Conservation (phyloP, 2,329 filamentous ascomycete species). For the Xylaria sp. region DNA sequence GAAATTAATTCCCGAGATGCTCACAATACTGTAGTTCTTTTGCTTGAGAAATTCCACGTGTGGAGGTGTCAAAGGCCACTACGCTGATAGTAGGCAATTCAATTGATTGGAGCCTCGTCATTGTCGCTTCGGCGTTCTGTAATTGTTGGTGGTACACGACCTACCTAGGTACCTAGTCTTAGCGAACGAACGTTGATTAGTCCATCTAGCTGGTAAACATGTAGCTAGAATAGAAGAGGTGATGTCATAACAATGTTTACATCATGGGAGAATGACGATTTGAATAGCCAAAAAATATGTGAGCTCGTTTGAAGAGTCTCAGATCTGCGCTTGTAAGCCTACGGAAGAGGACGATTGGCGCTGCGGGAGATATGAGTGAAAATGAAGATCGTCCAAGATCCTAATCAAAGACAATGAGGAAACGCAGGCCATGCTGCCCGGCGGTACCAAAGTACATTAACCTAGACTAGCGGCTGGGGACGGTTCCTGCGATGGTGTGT, state of each 20-base stretch:
- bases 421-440: background rate
- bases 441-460: too few species aligned
- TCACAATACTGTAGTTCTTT: background rate
- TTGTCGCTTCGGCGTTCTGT: background rate
- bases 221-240: background rate
- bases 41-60: too few species aligned
- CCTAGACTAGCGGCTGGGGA: background rate
- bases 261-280: background rate
- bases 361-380: background rate
- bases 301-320: background rate
- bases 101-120: too few species aligned
- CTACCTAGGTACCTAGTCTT: too few species aligned
- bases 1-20: background rate
- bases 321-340: background rate
- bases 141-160: too few species aligned
- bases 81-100: too few species aligned
- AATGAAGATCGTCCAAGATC: background rate
- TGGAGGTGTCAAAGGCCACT: too few species aligned
- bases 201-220: background rate
- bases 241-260: background rate
- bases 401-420: background rate
- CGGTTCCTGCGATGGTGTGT: background rate
- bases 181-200: background rate
- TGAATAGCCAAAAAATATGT: background rate
- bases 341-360: background rate